These are phyloP conservation scores for Colletotrichum tabaci DNA, from an alignment of 2,329 filamentous ascomycete species.

Conservation along the genomic window DNA sequence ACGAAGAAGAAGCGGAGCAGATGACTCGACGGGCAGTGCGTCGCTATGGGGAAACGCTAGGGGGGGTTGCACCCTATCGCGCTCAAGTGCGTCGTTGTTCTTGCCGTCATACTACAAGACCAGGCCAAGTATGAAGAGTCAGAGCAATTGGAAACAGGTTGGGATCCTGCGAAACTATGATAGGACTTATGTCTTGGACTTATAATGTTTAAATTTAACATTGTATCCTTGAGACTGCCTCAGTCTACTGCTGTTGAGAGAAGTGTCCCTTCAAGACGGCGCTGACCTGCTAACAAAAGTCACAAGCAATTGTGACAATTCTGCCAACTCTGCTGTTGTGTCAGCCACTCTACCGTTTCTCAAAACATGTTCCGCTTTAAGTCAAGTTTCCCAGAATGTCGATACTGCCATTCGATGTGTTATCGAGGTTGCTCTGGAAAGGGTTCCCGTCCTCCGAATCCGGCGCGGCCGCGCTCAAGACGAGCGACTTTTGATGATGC, in stretches of 20 bases:
- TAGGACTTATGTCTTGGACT: too few species aligned
- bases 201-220: too few species aligned
- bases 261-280: too few species aligned
- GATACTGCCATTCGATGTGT: slow-evolving; percentile 62
- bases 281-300: too few species aligned
- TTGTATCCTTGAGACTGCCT: too few species aligned
- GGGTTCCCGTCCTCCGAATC: slow-evolving; percentile 60
- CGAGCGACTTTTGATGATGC: slow-evolving; percentile 60
- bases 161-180: too few species aligned
- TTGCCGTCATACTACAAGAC: neutral
- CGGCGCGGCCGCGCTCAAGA: slow-evolving; percentile 57
- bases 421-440: slow-evolving; percentile 69
- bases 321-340: too few species aligned
- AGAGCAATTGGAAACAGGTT: slow-evolving; percentile 7
- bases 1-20: neutral
- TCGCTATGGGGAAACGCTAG: neutral
- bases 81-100: rapidly evolving
- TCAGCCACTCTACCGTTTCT: too few species aligned
- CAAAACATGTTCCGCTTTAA: too few species aligned
- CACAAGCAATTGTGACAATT: too few species aligned
- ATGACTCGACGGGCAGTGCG: neutral
- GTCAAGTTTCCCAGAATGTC: slow-evolving; percentile 49
- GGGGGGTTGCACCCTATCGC: neutral
- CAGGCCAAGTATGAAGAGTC: slow-evolving; percentile 41
- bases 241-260: too few species aligned